phyloP scores from a whole-genome alignment of 164 flowering plant genomes.

The Warburgia ugandensis region DNA sequence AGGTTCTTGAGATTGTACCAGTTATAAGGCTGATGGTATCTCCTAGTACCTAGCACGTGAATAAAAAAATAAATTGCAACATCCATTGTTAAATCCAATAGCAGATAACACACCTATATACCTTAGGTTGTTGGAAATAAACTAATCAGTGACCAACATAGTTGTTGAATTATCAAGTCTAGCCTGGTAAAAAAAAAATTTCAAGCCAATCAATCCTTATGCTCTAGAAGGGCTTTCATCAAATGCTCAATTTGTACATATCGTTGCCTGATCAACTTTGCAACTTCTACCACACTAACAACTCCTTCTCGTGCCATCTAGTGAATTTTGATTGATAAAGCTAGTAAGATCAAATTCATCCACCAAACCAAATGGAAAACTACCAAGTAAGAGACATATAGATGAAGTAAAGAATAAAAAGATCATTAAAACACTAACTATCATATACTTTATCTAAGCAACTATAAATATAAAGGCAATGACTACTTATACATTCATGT shows the following conservation, averaged over 20 bases:
- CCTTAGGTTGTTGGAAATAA: constrained; percentile 84
- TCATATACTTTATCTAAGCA: too few relatives aligned
- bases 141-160: constrained; percentile 72
- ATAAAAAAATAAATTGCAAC: neutral
- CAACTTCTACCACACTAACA: constrained; percentile 77
- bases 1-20: constrained; percentile 51
- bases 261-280: constrained; percentile 64
- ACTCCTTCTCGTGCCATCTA: constrained; percentile 94
- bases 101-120: constrained; percentile 7
- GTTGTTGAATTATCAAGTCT: constrained; percentile 78
- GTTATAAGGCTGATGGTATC: constrained; percentile 66
- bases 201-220: constrained; percentile 88
- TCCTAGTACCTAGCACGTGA: constrained; percentile 53
- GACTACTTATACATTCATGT: too few relatives aligned
- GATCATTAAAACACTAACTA: too few relatives aligned
- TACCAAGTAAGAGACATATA: too few relatives aligned
- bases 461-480: neutral
- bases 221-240: constrained; percentile 92
- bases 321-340: constrained; percentile 54
- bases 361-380: neutral
- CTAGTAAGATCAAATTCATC: constrained; percentile 19
- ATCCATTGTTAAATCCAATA: neutral
- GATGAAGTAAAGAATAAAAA: too few relatives aligned
- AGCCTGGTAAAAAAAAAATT: constrained; percentile 84
- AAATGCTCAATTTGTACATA: constrained; percentile 88